A percentile compares a stretch with the other conserved stretches of the same genome.
These are phyloP conservation scores for Coniophora puteana DNA, from an alignment of 1,284 basidiomycete species.

Conservation along the genomic window DNA sequence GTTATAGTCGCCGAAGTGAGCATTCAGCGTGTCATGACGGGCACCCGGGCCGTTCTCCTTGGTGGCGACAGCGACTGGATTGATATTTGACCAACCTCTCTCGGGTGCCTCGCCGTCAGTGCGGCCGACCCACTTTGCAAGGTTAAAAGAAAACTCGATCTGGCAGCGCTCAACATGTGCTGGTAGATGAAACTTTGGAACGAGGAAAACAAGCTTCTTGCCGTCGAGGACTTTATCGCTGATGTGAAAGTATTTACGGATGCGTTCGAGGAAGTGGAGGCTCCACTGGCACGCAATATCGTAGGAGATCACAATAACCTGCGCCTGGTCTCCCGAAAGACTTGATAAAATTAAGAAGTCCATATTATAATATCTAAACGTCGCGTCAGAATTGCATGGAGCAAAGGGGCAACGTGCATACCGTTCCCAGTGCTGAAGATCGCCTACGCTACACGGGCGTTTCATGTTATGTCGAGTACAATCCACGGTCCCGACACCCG, in stretches of 20 bases:
- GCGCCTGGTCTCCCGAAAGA: neutral
- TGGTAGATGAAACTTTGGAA: constrained; percentile 10
- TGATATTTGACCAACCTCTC: constrained; percentile 12
- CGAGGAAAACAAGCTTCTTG: neutral
- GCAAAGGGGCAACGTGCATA: neutral
- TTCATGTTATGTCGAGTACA: constrained; percentile 18
- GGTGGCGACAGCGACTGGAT: constrained; percentile 8
- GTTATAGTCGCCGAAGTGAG: constrained; percentile 10
- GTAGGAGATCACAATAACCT: constrained; percentile 8
- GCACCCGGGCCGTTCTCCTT: constrained; percentile 13
- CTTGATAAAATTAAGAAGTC: neutral
- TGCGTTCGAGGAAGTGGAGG: constrained; percentile 8
- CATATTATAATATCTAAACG: constrained; percentile 1
- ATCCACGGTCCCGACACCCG: constrained; percentile 17
- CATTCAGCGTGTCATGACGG: constrained; percentile 16
- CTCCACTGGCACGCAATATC: constrained; percentile 17
- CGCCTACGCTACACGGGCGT: constrained; percentile 4
- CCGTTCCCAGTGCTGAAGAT: constrained; percentile 13
- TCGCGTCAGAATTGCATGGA: neutral
- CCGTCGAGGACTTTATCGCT: no score
- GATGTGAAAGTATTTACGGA: neutral
- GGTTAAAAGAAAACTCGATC: constrained; percentile 11
- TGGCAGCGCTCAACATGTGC: constrained; percentile 8
- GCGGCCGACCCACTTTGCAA: constrained; percentile 4
- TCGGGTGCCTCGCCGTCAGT: constrained; percentile 16